Evolutionary conservation across 192 early-diverging fungal genomes (phyloP), one percentile per base, ranked within the genome.

Genomic region (Coemansia sp.): DNA sequence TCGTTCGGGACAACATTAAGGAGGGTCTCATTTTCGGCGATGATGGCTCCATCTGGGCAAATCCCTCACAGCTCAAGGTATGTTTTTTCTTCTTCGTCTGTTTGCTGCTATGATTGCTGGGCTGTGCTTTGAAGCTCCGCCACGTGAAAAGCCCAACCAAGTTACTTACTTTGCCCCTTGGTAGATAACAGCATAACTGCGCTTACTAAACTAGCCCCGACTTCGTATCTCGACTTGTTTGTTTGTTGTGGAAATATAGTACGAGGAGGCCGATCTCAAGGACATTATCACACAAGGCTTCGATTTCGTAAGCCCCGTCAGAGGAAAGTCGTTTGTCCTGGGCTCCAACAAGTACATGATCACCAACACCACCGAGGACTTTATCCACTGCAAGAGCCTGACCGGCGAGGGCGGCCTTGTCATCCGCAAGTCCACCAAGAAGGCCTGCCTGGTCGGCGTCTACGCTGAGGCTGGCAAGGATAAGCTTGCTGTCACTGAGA

Each of bases 41-140:
- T 13, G 89, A 92, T 64, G 92, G 90, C 50, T 74, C 82, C 23
- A 59, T 84, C 45, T 98, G 96, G 96, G 94, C 95, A 25, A 78
- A 85, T 54, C 88, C 87, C 61, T 22, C 77, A 30, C 82, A 29
- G 50, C 55, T 52, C 47, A 59, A 82, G 20, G 85, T 83, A 61
- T 15, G 52, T 41, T 41, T 41, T 13, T 40, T 41, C 5, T 41
- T 11, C 17, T 41, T 17, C 17, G 13, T 17, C 17, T 13, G 14
- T 1, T 41, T 41, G n/a, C n/a, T n/a, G n/a, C n/a, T n/a, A n/a
- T n/a, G n/a, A n/a, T n/a, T n/a, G n/a, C n/a, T n/a, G n/a, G n/a
- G n/a, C n/a, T n/a, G n/a, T n/a, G n/a, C n/a, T n/a, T n/a, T n/a
- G n/a, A n/a, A n/a, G n/a, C n/a, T n/a, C n/a, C n/a, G n/a, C n/a